phyloP scores from a whole-genome alignment of 2,329 filamentous ascomycete species.

The Hymenoscyphus scutula region DNA sequence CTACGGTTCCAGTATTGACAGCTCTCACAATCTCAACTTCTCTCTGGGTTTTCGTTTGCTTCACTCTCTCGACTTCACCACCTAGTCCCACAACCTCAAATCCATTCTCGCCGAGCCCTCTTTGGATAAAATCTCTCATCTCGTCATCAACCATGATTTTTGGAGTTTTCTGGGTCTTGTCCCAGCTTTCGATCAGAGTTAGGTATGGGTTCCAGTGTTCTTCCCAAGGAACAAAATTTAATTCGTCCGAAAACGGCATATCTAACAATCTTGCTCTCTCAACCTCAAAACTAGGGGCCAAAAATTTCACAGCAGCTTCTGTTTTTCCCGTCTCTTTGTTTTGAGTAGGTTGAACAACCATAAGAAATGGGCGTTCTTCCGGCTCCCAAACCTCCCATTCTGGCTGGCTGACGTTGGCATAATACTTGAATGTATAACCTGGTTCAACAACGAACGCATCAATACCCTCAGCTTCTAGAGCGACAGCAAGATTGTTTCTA shows the following conservation, averaged over 20 bases:
- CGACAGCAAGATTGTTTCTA: slow-evolving; percentile 54
- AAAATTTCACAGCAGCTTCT: slow-evolving; percentile 54
- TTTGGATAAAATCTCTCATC: slow-evolving; percentile 60
- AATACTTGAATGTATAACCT: slow-evolving; percentile 63
- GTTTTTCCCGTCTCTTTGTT: slow-evolving; percentile 41
- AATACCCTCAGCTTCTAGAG: slow-evolving; percentile 48
- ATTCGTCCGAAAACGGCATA: slow-evolving; percentile 51
- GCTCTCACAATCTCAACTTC: slow-evolving; percentile 58
- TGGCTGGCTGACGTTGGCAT: slow-evolving; percentile 57
- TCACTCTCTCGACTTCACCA: slow-evolving; percentile 54
- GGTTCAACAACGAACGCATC: slow-evolving; percentile 63
- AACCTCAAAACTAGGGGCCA: slow-evolving; percentile 60
- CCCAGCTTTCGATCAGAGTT: slow-evolving; percentile 47
- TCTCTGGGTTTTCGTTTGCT: slow-evolving; percentile 54
- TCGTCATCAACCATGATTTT: slow-evolving; percentile 65
- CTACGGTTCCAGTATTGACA: slow-evolving; percentile 63
- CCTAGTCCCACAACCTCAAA: slow-evolving; percentile 56
- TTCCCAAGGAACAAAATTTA: slow-evolving; percentile 59
- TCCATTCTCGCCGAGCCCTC: slow-evolving; percentile 51
- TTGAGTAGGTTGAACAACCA: slow-evolving; percentile 52
- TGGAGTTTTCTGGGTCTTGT: slow-evolving; percentile 32
- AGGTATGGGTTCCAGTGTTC: slow-evolving; percentile 64
- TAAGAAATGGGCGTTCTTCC: slow-evolving; percentile 61
- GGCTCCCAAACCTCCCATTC: slow-evolving; percentile 67
- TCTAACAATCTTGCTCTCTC: slow-evolving; percentile 56